A percentile compares a stretch with the other conserved stretches of the same genome.
These are phyloP conservation scores for Sparassis latifolia DNA, from an alignment of 1,284 basidiomycete species.

Conservation along the genomic window DNA sequence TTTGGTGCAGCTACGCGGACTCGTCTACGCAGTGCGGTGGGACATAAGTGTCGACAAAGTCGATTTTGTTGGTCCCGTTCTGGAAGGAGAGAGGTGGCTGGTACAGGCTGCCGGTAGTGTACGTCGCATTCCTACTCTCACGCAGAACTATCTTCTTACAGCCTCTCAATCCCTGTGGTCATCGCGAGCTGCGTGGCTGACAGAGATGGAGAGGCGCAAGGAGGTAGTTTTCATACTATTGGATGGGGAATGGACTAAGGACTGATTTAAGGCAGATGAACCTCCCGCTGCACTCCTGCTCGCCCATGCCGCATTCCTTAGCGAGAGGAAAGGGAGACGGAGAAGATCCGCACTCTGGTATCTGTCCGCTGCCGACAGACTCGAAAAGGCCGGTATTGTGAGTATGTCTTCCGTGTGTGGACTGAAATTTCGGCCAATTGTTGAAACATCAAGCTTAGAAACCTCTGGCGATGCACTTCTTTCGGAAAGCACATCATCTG, in stretches of 20 bases:
- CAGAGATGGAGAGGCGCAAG: neutral
- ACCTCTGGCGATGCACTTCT: slow-evolving; percentile 75
- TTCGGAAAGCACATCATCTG: slow-evolving; percentile 59
- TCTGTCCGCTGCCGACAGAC: slow-evolving; percentile 58
- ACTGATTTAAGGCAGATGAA: slow-evolving; percentile 62
- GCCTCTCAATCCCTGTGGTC: neutral
- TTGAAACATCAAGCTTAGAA: slow-evolving; percentile 39
- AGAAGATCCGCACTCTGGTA: slow-evolving; percentile 74
- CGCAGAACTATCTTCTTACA: neutral
- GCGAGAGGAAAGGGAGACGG: slow-evolving; percentile 44
- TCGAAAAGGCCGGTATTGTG: slow-evolving; percentile 79
- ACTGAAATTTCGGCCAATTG: too few relatives aligned
- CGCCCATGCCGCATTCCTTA: slow-evolving; percentile 69
- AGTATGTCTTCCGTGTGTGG: slow-evolving; percentile 22
- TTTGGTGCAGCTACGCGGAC: slow-evolving; percentile 53
- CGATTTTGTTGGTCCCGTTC: slow-evolving; percentile 47
- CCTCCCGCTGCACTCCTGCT: slow-evolving; percentile 67
- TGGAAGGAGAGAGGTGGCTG: slow-evolving; percentile 77
- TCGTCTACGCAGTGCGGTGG: slow-evolving; percentile 69
- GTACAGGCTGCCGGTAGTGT: slow-evolving; percentile 77
- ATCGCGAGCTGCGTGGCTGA: neutral
- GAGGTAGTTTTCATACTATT: neutral
- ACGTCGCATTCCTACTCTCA: slow-evolving; percentile 23
- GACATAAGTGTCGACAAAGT: slow-evolving; percentile 51
- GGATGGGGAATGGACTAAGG: slow-evolving; percentile 10